Evolutionary conservation across 202 grass and related monocot species (phyloP).

Genomic region (Elaeis oleifera): DNA sequence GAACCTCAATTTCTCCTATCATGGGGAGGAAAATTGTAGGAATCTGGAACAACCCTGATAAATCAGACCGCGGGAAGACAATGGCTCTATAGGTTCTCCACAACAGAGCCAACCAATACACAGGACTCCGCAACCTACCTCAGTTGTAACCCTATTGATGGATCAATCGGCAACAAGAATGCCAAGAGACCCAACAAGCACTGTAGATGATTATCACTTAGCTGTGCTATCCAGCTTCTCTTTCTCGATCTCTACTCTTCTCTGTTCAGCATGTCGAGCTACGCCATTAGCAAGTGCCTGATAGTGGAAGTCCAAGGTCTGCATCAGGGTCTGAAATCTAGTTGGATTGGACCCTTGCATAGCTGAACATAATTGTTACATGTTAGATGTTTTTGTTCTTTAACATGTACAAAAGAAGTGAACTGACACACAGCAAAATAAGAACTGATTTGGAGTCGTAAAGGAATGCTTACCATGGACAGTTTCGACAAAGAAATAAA

Average conservation of each 20-base stretch:
- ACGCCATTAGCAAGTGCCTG: conserved; percentile 73
- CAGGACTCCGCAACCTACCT: background rate
- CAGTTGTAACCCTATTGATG: background rate
- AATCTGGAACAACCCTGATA: too few relatives aligned
- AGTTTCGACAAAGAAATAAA: conserved; percentile 80
- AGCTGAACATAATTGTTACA: conserved; percentile 27
- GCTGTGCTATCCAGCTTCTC: conserved; percentile 66
- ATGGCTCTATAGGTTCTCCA: too few relatives aligned
- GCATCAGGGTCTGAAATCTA: conserved; percentile 75
- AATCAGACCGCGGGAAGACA: too few relatives aligned
- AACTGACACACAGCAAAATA: too few relatives aligned
- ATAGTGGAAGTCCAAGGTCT: conserved; percentile 67
- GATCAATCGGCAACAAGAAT: background rate
- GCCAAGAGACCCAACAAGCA: background rate
- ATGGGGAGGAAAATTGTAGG: too few relatives aligned
- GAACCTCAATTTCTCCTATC: too few relatives aligned
- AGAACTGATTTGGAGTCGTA: too few relatives aligned
- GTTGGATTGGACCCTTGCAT: conserved; percentile 49
- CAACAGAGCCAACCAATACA: too few relatives aligned
- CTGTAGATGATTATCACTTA: conserved; percentile 13
- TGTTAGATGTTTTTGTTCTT: too few relatives aligned
- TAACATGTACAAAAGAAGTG: too few relatives aligned
- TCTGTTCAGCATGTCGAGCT: conserved; percentile 68
- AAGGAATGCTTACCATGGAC: conserved; percentile 46
- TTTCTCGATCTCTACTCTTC: conserved; percentile 65